Conservation (phyloP, 2,329 filamentous ascomycete species). For the Fusarium piperis region DNA sequence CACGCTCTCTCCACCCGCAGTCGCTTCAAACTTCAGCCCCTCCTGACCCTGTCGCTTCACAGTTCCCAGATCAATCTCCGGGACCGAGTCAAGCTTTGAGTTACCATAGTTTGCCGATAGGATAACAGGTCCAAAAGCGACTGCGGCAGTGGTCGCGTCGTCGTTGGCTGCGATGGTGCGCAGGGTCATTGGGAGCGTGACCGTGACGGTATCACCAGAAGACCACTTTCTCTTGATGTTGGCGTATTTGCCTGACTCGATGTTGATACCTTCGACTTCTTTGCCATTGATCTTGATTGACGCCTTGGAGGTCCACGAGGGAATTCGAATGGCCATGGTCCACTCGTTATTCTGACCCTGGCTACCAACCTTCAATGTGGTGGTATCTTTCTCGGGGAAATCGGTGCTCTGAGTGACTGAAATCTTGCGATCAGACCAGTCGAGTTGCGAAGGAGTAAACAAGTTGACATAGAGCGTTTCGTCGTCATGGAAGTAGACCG, state of each 20-base stretch:
- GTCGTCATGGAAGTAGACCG: slow-evolving; percentile 59
- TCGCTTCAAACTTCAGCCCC: slow-evolving; percentile 47
- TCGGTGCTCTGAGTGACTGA: slow-evolving; percentile 55
- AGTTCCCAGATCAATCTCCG: slow-evolving; percentile 44
- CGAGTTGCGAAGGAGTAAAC: slow-evolving; percentile 57
- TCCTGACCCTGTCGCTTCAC: slow-evolving; percentile 36
- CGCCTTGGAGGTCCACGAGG: slow-evolving; percentile 54
- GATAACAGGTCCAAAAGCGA: slow-evolving; percentile 59
- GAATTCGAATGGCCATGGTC: slow-evolving; percentile 56
- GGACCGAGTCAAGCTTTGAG: slow-evolving; percentile 34
- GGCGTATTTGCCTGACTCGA: slow-evolving; percentile 52
- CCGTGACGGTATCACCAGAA: slow-evolving; percentile 53
- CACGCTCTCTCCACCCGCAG: slow-evolving; percentile 44
- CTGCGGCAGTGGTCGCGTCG: slow-evolving; percentile 52
- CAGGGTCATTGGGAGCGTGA: slow-evolving; percentile 58
- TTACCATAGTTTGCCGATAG: slow-evolving; percentile 58
- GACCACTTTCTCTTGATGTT: slow-evolving; percentile 53
- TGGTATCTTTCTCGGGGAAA: slow-evolving; percentile 54
- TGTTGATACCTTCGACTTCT: slow-evolving; percentile 30
- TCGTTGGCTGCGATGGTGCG: slow-evolving; percentile 58
- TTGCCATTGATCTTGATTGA: slow-evolving; percentile 55
- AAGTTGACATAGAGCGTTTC: slow-evolving; percentile 59
- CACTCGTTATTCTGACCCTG: slow-evolving; percentile 42
- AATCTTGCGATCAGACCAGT: slow-evolving; percentile 54
- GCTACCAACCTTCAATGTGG: slow-evolving; percentile 50